phyloP scores from a whole-genome alignment of 139 green algal genomes.

The Picochlorum sp. region DNA sequence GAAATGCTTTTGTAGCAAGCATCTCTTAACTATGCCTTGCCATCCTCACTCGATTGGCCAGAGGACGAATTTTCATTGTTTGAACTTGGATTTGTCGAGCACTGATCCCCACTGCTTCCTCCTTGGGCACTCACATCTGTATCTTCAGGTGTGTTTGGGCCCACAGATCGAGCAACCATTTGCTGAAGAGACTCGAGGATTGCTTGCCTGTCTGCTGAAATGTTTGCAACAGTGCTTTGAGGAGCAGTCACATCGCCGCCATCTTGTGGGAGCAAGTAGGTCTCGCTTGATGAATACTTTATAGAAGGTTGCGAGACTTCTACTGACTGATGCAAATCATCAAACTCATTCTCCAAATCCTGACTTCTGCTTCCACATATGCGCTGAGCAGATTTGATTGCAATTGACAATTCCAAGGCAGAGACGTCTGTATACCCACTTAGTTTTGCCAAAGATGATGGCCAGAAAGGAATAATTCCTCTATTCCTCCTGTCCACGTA shows the following conservation, averaged over 20 bases:
- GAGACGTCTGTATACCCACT: conserved; percentile 71
- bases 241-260: not conserved
- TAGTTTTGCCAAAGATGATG: conserved; percentile 67
- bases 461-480: conserved; percentile 77
- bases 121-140: not conserved
- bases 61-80: conserved; percentile 3
- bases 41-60: not conserved
- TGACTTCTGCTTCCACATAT: conserved; percentile 15
- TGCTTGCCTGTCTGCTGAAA: not conserved
- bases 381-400: conserved; percentile 67
- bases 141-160: not conserved
- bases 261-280: too few species aligned
- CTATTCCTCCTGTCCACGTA: conserved; percentile 65
- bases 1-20: not conserved
- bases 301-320: too few species aligned
- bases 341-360: not conserved
- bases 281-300: too few species aligned
- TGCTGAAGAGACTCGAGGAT: not conserved
- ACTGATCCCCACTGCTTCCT: not conserved
- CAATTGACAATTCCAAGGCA: conserved; percentile 60
- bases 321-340: not conserved
- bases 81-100: not conserved
- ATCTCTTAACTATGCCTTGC: not conserved
- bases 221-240: not conserved
- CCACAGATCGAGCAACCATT: not conserved